Evolutionary conservation across 164 flowering plant species (phyloP).

Genomic region (Aristolochia contorta): DNA sequence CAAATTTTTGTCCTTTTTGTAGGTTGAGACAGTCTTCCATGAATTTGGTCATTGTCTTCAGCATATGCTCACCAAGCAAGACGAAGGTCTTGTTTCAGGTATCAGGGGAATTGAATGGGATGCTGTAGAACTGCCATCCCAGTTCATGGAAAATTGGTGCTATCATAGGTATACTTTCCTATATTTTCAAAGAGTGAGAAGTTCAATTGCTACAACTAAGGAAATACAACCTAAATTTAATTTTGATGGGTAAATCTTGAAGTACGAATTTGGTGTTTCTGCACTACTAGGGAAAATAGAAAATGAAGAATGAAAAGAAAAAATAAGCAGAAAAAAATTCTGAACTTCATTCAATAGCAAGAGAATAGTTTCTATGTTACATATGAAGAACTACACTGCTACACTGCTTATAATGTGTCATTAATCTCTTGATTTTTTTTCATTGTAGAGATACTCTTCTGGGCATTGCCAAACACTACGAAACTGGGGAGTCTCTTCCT

Average conservation of each 20-base stretch:
- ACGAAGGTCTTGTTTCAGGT: constrained; percentile 95
- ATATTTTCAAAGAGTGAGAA: no score
- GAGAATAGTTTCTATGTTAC: no score
- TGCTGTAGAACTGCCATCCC: constrained; percentile 97
- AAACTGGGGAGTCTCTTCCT: constrained; percentile 88
- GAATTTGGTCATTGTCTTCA: constrained; percentile 99
- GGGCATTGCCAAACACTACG: constrained; percentile 93
- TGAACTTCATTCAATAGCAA: no score
- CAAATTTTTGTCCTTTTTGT: constrained; percentile 11
- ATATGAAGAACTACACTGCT: no score
- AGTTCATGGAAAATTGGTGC: constrained; percentile 99
- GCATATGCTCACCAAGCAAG: constrained; percentile 95
- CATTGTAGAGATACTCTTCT: constrained; percentile 66
- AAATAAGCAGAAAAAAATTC: no score
- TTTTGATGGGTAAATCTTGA: no score
- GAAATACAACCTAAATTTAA: no score
- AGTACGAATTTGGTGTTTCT: no score
- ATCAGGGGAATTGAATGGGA: constrained; percentile 94
- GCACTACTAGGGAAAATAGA: no score
- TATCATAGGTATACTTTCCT: constrained; percentile 61
- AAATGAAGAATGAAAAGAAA: no score
- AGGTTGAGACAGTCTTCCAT: constrained; percentile 99
- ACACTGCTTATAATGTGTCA: neutral
- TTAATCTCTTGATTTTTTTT: neutral
- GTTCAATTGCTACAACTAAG: no score